phyloP scores from a whole-genome alignment of 192 early-diverging fungal genomes.

The Backusella circina region DNA sequence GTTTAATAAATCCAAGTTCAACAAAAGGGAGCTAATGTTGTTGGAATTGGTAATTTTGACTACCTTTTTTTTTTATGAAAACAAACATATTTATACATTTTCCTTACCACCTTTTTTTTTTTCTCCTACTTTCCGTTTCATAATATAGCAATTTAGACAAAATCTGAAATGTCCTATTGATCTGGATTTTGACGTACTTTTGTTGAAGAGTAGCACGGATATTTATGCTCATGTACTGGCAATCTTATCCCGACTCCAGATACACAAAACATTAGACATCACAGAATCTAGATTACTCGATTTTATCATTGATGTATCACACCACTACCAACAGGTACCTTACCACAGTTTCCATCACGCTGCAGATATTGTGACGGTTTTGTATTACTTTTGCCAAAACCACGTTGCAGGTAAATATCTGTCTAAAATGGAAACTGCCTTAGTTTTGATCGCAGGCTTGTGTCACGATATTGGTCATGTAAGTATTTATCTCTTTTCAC shows the following conservation, averaged over 20 bases:
- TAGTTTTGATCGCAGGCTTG: conserved; percentile 73
- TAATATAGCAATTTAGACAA: conserved; percentile 38
- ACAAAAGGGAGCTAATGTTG: background rate
- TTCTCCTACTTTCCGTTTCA: background rate
- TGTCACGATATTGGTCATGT: conserved; percentile 86
- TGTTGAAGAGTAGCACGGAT: conserved; percentile 55
- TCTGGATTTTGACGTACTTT: conserved; percentile 60
- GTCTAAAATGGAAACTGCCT: conserved; percentile 62
- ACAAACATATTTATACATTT: no score
- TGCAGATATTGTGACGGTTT: conserved; percentile 80
- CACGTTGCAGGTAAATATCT: conserved; percentile 64
- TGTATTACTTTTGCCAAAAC: conserved; percentile 72
- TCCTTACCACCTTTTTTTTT: background rate
- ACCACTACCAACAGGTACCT: conserved; percentile 68
- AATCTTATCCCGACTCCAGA: conserved; percentile 62
- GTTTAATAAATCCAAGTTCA: background rate
- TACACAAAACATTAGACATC: conserved; percentile 54
- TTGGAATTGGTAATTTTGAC: background rate
- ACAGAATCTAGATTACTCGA: conserved; percentile 66
- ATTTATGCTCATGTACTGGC: conserved; percentile 80
- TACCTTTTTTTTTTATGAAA: background rate
- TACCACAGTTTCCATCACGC: conserved; percentile 92
- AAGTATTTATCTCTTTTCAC: conserved; percentile 7
- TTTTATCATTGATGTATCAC: conserved; percentile 76
- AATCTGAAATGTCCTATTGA: conserved; percentile 46